Conservation (phyloP, 2,329 filamentous ascomycete species). For the Paracoccidioides brasiliensis region DNA sequence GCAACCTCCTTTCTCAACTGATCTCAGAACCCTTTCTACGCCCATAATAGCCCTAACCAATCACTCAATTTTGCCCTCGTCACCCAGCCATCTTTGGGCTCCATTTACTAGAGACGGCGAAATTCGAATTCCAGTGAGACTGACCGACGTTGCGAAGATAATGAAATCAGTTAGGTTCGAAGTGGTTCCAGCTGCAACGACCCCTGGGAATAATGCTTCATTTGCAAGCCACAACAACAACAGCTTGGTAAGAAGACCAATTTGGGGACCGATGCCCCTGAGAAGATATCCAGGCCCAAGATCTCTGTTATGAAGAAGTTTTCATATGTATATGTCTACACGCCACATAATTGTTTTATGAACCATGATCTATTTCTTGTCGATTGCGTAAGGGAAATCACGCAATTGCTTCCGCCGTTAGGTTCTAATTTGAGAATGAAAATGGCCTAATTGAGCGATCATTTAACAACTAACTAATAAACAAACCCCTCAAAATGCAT, state of each 20-base stretch:
- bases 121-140: neutral
- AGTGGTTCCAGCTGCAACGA: neutral
- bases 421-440: slow-evolving; percentile 37
- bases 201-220: neutral
- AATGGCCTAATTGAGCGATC: neutral
- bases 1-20: neutral
- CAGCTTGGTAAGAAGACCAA: neutral
- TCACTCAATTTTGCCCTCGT: neutral
- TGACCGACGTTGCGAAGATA: neutral
- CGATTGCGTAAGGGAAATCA: slow-evolving; percentile 11
- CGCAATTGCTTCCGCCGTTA: slow-evolving; percentile 56
- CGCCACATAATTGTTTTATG: neutral
- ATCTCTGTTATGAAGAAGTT: neutral
- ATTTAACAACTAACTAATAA: too few species aligned
- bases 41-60: neutral
- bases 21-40: neutral
- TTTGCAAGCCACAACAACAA: neutral
- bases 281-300: neutral
- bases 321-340: neutral
- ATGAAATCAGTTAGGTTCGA: neutral
- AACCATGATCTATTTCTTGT: slow-evolving; percentile 24
- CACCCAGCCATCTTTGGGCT: neutral
- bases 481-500: too few species aligned
- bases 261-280: neutral
- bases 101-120: neutral